These are phyloP conservation scores for Toxicodendron radicans DNA, from an alignment of 345 rosid genomes.

Conservation along the genomic window DNA sequence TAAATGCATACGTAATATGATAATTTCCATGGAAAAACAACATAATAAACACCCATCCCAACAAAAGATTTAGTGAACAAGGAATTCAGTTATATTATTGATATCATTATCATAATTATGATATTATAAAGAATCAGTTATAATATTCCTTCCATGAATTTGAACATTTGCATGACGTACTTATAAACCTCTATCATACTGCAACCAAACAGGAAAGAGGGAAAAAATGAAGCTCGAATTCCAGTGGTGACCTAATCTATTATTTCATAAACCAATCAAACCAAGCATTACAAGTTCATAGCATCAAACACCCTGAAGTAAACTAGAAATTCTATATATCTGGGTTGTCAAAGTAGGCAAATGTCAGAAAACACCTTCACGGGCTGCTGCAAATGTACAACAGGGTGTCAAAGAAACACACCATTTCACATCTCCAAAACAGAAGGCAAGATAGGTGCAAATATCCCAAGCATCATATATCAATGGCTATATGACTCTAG, in stretches of 20 bases:
- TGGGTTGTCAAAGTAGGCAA: background rate
- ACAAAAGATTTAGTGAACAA: background rate
- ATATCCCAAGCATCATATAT: background rate
- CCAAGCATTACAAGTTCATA: background rate
- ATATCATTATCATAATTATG: too few relatives aligned
- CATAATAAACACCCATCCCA: background rate
- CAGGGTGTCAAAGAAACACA: background rate
- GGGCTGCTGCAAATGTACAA: background rate
- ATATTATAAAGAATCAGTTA: background rate
- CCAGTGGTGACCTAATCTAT: background rate
- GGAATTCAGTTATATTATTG: background rate
- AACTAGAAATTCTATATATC: background rate
- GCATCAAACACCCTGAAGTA: background rate
- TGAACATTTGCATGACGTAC: background rate
- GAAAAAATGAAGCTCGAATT: background rate
- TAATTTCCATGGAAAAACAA: slow-evolving; percentile 1
- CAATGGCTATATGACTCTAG: background rate
- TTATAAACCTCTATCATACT: background rate
- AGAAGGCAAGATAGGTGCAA: background rate
- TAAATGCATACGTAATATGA: background rate
- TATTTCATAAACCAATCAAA: background rate
- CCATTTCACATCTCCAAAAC: background rate
- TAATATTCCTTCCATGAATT: background rate
- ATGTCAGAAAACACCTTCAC: background rate
- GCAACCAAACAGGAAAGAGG: background rate